These are phyloP conservation scores for Syncephalis fuscata DNA, from an alignment of 371 early-diverging fungal genomes.

Conservation along the genomic window DNA sequence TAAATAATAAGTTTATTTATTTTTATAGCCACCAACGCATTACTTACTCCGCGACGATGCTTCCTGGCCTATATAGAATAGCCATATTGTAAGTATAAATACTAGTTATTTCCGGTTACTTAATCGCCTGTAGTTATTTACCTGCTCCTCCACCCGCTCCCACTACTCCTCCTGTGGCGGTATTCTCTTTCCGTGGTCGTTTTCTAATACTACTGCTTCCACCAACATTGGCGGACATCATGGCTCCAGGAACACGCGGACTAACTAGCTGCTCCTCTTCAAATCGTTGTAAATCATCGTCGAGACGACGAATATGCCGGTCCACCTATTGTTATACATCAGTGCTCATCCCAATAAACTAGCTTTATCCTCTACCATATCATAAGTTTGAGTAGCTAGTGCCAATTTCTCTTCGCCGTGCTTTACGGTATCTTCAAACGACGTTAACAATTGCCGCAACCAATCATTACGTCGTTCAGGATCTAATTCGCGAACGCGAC, in stretches of 20 bases:
- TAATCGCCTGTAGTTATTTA: too few relatives aligned
- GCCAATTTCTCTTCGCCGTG: slow-evolving; percentile 86
- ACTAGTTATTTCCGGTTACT: too few relatives aligned
- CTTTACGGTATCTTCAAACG: slow-evolving; percentile 53
- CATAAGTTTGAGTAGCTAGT: slow-evolving; percentile 79
- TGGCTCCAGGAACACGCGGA: neutral
- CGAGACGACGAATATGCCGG: slow-evolving; percentile 74
- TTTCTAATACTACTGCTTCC: neutral
- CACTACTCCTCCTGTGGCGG: too few relatives aligned
- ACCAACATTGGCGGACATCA: neutral
- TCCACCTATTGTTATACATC: slow-evolving; percentile 45
- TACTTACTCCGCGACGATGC: too few relatives aligned
- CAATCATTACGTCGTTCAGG: slow-evolving; percentile 33
- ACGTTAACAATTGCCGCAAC: slow-evolving; percentile 34
- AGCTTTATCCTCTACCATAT: slow-evolving; percentile 44
- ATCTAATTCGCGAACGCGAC: slow-evolving; percentile 29
- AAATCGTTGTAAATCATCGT: slow-evolving; percentile 75
- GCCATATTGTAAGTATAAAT: too few relatives aligned
- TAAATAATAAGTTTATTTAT: too few relatives aligned
- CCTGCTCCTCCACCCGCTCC: too few relatives aligned
- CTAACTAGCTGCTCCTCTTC: slow-evolving; percentile 69
- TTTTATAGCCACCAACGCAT: too few relatives aligned
- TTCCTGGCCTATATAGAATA: too few relatives aligned
- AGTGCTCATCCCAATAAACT: neutral
- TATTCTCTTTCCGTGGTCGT: too few relatives aligned